Percentiles rank a stretch among this genome's conserved stretches.
Evolutionary conservation across 2,329 filamentous ascomycete species (phyloP).

Genomic region (Arthrobotrys sinensis): DNA sequence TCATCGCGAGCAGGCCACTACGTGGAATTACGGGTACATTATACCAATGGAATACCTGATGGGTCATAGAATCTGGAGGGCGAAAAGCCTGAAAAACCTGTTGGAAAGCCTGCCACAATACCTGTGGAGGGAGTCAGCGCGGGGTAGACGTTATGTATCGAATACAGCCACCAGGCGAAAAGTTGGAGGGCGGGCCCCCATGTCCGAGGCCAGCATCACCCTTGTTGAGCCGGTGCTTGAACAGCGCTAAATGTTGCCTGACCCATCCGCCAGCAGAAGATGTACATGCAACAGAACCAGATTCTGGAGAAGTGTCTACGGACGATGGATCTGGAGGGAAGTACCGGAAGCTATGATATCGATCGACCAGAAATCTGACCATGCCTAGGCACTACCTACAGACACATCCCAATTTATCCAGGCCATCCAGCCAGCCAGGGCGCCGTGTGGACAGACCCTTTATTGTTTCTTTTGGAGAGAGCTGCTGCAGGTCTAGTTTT

Average conservation of each 20-base stretch:
- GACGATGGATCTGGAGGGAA: constrained; percentile 30
- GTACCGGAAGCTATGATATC: constrained; percentile 44
- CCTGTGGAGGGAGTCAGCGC: constrained; percentile 27
- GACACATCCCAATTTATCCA: constrained; percentile 54
- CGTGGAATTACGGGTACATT: constrained; percentile 57
- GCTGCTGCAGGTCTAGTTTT: constrained; percentile 59
- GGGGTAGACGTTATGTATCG: constrained; percentile 58
- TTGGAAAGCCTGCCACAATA: constrained; percentile 7
- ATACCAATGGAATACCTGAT: constrained; percentile 55
- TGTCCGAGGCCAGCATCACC: constrained; percentile 44
- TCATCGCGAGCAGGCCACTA: constrained; percentile 37
- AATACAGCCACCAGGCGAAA: constrained; percentile 47
- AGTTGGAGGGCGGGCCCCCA: constrained; percentile 40
- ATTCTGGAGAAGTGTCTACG: constrained; percentile 29
- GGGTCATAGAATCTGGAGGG: constrained; percentile 31
- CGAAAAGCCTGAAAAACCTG: constrained; percentile 44
- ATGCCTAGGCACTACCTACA: constrained; percentile 21
- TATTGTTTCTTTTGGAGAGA: neutral
- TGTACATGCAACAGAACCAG: constrained; percentile 25
- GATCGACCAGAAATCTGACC: constrained; percentile 47
- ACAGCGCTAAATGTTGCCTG: constrained; percentile 61
- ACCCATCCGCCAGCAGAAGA: constrained; percentile 48
- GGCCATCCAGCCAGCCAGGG: constrained; percentile 49
- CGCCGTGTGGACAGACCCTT: constrained; percentile 58
- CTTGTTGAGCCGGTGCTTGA: constrained; percentile 37